Percentiles rank a stretch among this genome's conserved stretches.
phyloP scores from a whole-genome alignment of 495 filamentous ascomycete species.

The Cercophora scortea region DNA sequence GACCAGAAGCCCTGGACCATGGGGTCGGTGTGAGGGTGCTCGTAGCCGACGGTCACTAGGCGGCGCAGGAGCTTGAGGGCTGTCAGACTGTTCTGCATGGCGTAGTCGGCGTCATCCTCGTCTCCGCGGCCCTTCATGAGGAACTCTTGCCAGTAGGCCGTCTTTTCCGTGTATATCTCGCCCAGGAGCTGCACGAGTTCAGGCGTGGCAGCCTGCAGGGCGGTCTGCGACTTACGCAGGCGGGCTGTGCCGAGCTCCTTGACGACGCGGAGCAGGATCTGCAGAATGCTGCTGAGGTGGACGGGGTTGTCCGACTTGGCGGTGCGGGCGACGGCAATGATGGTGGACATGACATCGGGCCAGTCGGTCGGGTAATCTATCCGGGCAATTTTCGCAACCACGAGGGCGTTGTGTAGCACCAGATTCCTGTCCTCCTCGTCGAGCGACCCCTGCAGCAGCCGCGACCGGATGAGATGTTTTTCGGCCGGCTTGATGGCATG shows the following conservation, averaged over 20 bases:
- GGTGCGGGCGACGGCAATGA: slow-evolving; percentile 54
- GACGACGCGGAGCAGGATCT: slow-evolving; percentile 73
- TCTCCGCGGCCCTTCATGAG: slow-evolving; percentile 41
- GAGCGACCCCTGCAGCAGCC: slow-evolving; percentile 63
- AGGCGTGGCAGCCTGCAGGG: slow-evolving; percentile 66
- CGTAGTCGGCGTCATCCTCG: slow-evolving; percentile 49
- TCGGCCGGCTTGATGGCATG: slow-evolving; percentile 67
- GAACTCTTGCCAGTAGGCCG: slow-evolving; percentile 60
- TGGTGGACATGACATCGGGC: slow-evolving; percentile 48
- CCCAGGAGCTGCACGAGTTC: slow-evolving; percentile 72
- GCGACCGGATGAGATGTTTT: slow-evolving; percentile 64
- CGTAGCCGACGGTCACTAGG: slow-evolving; percentile 73
- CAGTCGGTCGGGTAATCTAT: slow-evolving; percentile 86
- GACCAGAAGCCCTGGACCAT: slow-evolving; percentile 74
- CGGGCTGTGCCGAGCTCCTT: slow-evolving; percentile 83
- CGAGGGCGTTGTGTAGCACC: slow-evolving; percentile 78
- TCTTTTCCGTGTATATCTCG: slow-evolving; percentile 66
- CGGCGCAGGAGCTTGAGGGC: slow-evolving; percentile 74
- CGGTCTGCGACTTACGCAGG: slow-evolving; percentile 58
- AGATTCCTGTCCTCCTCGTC: slow-evolving; percentile 65
- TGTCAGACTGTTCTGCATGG: slow-evolving; percentile 66
- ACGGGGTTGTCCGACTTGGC: slow-evolving; percentile 36
- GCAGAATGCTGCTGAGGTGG: slow-evolving; percentile 60
- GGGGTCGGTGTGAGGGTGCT: slow-evolving; percentile 67
- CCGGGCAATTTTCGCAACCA: slow-evolving; percentile 77